Conservation (phyloP, 176 grass and related monocot genomes). For the Oryza coarctata region DNA sequence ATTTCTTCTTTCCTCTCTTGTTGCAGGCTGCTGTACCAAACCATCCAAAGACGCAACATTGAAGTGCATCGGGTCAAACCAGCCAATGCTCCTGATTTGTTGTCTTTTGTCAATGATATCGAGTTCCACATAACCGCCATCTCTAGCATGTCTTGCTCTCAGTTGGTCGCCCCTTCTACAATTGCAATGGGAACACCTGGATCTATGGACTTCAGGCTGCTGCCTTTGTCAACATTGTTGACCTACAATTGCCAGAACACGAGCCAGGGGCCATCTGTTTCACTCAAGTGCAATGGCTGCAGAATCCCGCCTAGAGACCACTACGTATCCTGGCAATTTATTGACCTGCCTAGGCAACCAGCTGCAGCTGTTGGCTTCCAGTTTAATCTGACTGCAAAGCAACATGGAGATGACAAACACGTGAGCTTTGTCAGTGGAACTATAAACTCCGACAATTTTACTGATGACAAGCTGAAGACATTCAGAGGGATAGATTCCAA, state of each 20-base stretch:
- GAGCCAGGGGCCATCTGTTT: constrained; percentile 64
- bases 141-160: constrained; percentile 83
- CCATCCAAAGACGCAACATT: constrained; percentile 60
- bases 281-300: constrained; percentile 72
- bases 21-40: constrained; percentile 80
- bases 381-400: constrained; percentile 74
- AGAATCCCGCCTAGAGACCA: constrained; percentile 77
- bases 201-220: constrained; percentile 73
- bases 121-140: constrained; percentile 88
- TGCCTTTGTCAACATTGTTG: constrained; percentile 58
- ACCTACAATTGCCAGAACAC: constrained; percentile 79
- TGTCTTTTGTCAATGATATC: constrained; percentile 79
- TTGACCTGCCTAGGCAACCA: constrained; percentile 62
- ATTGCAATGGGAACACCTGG: constrained; percentile 73
- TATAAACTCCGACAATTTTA: constrained; percentile 58
- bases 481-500: constrained; percentile 86
- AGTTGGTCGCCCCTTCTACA: constrained; percentile 43
- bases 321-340: constrained; percentile 93
- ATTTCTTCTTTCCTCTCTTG: constrained; percentile 1
- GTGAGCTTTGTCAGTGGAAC: constrained; percentile 79
- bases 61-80: constrained; percentile 83
- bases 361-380: constrained; percentile 73
- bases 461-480: constrained; percentile 63
- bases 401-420: constrained; percentile 53
- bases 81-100: constrained; percentile 82